Conservation (phyloP, 768 basidiomycete species). For the Cytidiella melzeri region DNA sequence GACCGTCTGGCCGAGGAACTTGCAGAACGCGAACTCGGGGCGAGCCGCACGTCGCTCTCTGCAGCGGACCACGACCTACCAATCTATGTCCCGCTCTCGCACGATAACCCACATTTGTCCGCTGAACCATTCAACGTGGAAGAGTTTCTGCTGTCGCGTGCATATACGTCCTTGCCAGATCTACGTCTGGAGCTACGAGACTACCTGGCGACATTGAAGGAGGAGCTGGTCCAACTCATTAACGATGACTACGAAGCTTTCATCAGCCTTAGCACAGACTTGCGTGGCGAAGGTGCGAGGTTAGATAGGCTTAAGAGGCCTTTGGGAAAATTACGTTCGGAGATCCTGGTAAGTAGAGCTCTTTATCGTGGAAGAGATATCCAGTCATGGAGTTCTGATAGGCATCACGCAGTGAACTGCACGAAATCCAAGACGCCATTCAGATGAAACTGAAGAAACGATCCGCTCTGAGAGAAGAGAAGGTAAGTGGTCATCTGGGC, state of each 20-base stretch:
- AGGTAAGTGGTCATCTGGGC: conserved; percentile 41
- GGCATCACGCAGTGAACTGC: conserved; percentile 61
- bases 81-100: conserved; percentile 66
- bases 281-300: conserved; percentile 77
- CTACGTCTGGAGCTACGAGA: conserved; percentile 82
- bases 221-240: conserved; percentile 91
- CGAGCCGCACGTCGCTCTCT: conserved; percentile 3
- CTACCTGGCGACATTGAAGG: conserved; percentile 78
- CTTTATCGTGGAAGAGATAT: background rate
- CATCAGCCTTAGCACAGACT: conserved; percentile 89
- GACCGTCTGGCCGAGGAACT: conserved; percentile 71
- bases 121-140: conserved; percentile 74
- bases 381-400: conserved; percentile 17
- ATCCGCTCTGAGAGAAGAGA: conserved; percentile 76
- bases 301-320: conserved; percentile 65
- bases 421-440: conserved; percentile 63
- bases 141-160: conserved; percentile 79
- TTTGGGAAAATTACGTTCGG: conserved; percentile 50
- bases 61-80: conserved; percentile 44
- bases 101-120: conserved; percentile 68
- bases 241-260: conserved; percentile 99
- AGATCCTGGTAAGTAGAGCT: conserved; percentile 56
- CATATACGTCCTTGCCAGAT: conserved; percentile 82
- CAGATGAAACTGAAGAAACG: conserved; percentile 74
- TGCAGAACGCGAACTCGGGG: conserved; percentile 42